Evolutionary conservation across 1,139 yeast genomes (phyloP).

Genomic region (Yamadazyma blattariae): DNA sequence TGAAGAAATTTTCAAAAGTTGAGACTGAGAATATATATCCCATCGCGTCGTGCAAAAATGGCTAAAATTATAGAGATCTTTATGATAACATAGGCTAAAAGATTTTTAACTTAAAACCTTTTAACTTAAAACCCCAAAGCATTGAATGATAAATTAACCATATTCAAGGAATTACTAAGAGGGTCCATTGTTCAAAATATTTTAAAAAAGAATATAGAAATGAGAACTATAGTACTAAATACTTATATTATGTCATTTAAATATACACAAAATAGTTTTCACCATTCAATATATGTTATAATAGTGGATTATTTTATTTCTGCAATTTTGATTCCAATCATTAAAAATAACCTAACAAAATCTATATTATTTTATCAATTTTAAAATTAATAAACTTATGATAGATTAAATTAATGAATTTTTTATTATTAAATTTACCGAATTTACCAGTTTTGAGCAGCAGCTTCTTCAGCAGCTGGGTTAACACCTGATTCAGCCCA

Average conservation of each 20-base stretch:
- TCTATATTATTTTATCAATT: conserved; percentile 3
- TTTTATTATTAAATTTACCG: conserved; percentile 3
- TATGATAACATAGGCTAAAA: no score
- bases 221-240: conserved; percentile 5
- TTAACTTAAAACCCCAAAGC: no score
- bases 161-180: no score
- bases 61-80: no score
- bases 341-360: no score
- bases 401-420: conserved; percentile 1
- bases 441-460: conserved; percentile 38
- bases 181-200: no score
- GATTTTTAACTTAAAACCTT: no score
- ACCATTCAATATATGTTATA: conserved; percentile 4
- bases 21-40: background rate
- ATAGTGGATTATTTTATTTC: conserved; percentile 2
- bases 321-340: no score
- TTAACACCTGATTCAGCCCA: conserved; percentile 65
- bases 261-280: conserved; percentile 13
- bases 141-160: no score
- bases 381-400: no score
- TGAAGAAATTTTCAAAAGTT: conserved; percentile 14
- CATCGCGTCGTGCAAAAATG: conserved; percentile 3
- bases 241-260: conserved; percentile 17
- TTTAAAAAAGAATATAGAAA: no score
- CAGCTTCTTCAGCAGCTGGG: conserved; percentile 78